phyloP scores from a whole-genome alignment of 805 yeast genomes.

The Suhomyces sp. region DNA sequence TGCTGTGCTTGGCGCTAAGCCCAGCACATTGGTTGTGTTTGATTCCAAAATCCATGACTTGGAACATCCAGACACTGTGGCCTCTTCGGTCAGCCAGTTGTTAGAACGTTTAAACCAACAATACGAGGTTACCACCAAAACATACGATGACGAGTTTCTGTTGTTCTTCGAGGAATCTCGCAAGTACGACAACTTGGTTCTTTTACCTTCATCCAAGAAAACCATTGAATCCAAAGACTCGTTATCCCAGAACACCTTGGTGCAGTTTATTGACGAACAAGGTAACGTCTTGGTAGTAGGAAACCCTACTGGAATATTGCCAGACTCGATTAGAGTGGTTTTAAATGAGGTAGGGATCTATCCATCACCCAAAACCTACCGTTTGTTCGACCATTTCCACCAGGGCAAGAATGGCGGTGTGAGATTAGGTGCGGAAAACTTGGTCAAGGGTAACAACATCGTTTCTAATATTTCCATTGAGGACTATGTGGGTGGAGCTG shows the following conservation, averaged over 20 bases:
- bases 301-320: slow-evolving; percentile 32
- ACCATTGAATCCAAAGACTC: slow-evolving; percentile 25
- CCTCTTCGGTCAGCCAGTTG: slow-evolving; percentile 19
- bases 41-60: slow-evolving; percentile 28
- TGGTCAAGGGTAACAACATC: slow-evolving; percentile 11
- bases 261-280: slow-evolving; percentile 60
- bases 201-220: slow-evolving; percentile 37
- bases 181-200: slow-evolving; percentile 28
- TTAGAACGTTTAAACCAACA: slow-evolving; percentile 20
- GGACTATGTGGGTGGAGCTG: slow-evolving; percentile 54
- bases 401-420: slow-evolving; percentile 25
- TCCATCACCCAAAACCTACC: slow-evolving; percentile 74
- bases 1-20: slow-evolving; percentile 4
- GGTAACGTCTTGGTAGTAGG: slow-evolving; percentile 77
- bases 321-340: slow-evolving; percentile 53
- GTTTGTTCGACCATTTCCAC: slow-evolving; percentile 63
- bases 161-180: slow-evolving; percentile 24
- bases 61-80: slow-evolving; percentile 10
- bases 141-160: slow-evolving; percentile 20
- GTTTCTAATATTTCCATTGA: slow-evolving; percentile 3
- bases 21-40: slow-evolving; percentile 27
- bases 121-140: slow-evolving; percentile 16
- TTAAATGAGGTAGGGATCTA: slow-evolving; percentile 78
- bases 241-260: slow-evolving; percentile 39
- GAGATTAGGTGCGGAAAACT: slow-evolving; percentile 29